Evolutionary conservation across 1,139 yeast genomes (phyloP).

Genomic region (Suhomyces coccinellae): DNA sequence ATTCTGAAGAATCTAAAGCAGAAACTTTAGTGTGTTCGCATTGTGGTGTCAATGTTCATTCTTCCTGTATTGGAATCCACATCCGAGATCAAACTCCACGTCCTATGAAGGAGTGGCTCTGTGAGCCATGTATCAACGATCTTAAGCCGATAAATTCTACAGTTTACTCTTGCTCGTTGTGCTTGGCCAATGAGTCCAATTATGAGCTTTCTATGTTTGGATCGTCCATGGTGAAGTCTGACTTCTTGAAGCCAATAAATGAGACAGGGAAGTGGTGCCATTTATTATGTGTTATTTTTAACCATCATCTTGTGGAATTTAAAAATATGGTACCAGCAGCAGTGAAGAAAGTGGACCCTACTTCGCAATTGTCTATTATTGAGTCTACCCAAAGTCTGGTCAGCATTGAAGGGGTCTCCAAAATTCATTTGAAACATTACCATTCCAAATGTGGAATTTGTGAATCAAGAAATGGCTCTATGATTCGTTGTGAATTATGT

Average conservation of each 20-base stretch:
- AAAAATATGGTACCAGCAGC: slow-evolving; percentile 16
- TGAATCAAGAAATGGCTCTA: slow-evolving; percentile 30
- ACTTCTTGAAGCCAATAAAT: slow-evolving; percentile 69
- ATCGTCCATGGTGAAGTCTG: slow-evolving; percentile 47
- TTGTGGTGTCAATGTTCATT: slow-evolving; percentile 76
- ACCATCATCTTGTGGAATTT: slow-evolving; percentile 25
- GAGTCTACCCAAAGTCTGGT: slow-evolving; percentile 23
- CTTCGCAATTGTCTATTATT: slow-evolving; percentile 26
- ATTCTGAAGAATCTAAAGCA: slow-evolving; percentile 13
- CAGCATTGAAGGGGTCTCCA: slow-evolving; percentile 33
- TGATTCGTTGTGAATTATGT: slow-evolving; percentile 34
- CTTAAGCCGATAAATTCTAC: slow-evolving; percentile 59
- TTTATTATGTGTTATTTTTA: slow-evolving; percentile 68
- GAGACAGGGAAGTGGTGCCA: slow-evolving; percentile 79
- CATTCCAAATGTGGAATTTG: slow-evolving; percentile 31
- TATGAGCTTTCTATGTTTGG: slow-evolving; percentile 48
- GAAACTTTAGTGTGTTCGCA: slow-evolving; percentile 57
- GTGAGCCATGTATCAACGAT: slow-evolving; percentile 81
- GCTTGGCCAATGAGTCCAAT: slow-evolving; percentile 56
- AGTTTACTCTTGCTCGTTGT: slow-evolving; percentile 64
- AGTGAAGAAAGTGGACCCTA: background rate
- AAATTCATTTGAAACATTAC: slow-evolving; percentile 27
- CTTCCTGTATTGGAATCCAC: slow-evolving; percentile 63
- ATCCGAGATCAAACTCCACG: slow-evolving; percentile 23
- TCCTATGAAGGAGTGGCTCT: slow-evolving; percentile 61